phyloP scores from a whole-genome alignment of 2,329 filamentous ascomycete species.

The Clarireedia monteithiana region DNA sequence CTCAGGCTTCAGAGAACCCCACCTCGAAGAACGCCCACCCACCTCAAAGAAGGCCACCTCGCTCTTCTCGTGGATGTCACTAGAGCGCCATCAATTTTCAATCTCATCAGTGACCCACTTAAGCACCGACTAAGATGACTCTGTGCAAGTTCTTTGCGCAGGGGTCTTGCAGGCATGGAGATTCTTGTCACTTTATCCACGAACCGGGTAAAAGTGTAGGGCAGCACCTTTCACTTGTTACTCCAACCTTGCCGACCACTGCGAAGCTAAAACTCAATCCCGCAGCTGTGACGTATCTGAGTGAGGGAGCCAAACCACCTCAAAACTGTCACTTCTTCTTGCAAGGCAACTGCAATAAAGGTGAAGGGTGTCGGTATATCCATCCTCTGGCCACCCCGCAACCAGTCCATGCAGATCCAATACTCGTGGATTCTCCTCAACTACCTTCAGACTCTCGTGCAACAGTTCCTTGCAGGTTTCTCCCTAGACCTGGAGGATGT shows the following conservation, averaged over 20 bases:
- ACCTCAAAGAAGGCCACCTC: too few relatives aligned
- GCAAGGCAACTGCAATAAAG: background rate
- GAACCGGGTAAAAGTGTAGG: background rate
- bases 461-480: background rate
- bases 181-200: background rate
- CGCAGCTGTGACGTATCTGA: background rate
- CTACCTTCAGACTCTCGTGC: background rate
- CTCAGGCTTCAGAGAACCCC: too few relatives aligned
- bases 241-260: background rate
- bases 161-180: background rate
- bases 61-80: too few relatives aligned
- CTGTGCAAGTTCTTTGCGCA: background rate
- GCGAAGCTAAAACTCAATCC: background rate
- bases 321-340: background rate
- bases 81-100: too few relatives aligned
- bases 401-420: background rate
- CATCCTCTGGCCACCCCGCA: background rate
- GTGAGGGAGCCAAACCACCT: background rate
- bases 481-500: background rate
- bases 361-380: background rate
- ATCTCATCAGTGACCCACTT: too few relatives aligned
- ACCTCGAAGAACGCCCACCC: too few relatives aligned
- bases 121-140: background rate
- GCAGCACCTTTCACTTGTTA: background rate
- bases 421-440: background rate